Evolutionary conservation across 176 grass and related monocot species (phyloP).

Genomic region (Eleusine coracana): DNA sequence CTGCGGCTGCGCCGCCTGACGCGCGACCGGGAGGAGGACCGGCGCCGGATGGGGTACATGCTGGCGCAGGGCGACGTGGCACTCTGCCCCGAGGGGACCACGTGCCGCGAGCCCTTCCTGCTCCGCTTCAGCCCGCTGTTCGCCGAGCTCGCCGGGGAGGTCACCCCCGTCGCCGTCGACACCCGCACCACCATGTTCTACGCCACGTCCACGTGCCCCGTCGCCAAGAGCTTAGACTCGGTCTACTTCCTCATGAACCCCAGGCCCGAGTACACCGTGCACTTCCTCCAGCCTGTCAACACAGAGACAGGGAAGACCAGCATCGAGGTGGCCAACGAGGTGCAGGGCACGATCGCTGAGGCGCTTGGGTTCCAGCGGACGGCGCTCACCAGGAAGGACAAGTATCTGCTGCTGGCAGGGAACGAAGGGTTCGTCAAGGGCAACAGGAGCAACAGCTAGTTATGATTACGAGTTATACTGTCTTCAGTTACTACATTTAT

Average conservation of each 20-base stretch:
- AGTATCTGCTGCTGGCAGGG: slow-evolving; percentile 68
- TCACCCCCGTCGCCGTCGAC: slow-evolving; percentile 56
- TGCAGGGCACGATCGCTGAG: slow-evolving; percentile 47
- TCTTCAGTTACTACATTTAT: not conserved
- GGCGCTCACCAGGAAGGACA: slow-evolving; percentile 62
- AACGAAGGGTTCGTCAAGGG: slow-evolving; percentile 47
- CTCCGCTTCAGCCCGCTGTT: slow-evolving; percentile 76
- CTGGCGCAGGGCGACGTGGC: slow-evolving; percentile 50
- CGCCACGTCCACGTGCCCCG: slow-evolving; percentile 54
- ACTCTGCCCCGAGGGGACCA: slow-evolving; percentile 72
- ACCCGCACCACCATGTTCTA: slow-evolving; percentile 55
- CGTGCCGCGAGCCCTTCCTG: slow-evolving; percentile 69
- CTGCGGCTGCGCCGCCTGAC: slow-evolving; percentile 60
- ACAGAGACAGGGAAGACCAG: slow-evolving; percentile 16
- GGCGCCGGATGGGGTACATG: slow-evolving; percentile 44
- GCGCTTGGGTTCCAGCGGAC: slow-evolving; percentile 67
- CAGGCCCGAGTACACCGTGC: slow-evolving; percentile 37
- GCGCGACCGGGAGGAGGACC: slow-evolving; percentile 49
- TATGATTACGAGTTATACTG: too few species aligned
- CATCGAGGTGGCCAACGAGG: slow-evolving; percentile 49
- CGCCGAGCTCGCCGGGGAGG: slow-evolving; percentile 54
- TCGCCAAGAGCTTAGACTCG: slow-evolving; percentile 62
- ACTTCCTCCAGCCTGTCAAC: slow-evolving; percentile 50
- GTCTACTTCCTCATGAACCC: slow-evolving; percentile 71
- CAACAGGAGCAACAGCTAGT: slow-evolving; percentile 3